phyloP scores from a whole-genome alignment of 495 filamentous ascomycete genomes.

The Sporormia fimetaria region DNA sequence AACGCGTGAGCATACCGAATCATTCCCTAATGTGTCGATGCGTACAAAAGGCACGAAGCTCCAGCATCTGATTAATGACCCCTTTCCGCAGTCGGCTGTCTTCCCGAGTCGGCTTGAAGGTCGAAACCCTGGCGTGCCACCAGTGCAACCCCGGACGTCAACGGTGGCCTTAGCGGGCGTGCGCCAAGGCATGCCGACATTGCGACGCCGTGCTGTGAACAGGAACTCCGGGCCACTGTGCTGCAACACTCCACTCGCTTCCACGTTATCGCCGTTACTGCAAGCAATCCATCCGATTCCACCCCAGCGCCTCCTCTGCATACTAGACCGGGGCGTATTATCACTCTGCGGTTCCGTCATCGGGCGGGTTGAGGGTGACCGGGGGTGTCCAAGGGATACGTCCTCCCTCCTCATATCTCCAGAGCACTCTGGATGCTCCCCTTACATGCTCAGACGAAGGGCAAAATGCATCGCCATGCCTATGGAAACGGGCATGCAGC shows the following conservation, averaged over 20 bases:
- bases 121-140: no score
- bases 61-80: no score
- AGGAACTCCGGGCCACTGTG: background rate
- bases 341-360: conserved; percentile 7
- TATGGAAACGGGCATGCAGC: conserved; percentile 66
- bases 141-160: conserved; percentile 6
- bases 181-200: conserved; percentile 7
- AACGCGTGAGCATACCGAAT: no score
- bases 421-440: conserved; percentile 28
- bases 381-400: conserved; percentile 25
- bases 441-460: conserved; percentile 29
- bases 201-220: background rate
- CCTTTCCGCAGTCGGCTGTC: no score
- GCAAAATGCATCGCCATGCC: conserved; percentile 51
- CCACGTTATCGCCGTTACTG: conserved; percentile 7
- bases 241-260: conserved; percentile 1
- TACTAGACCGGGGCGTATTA: no score
- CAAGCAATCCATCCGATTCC: conserved; percentile 10
- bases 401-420: no score
- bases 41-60: no score
- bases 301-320: background rate
- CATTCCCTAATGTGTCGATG: no score
- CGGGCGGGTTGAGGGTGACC: conserved; percentile 21
- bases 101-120: no score
- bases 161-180: conserved; percentile 22